Conservation (phyloP, 2,329 filamentous ascomycete genomes). For the Aspergillus clavatus region DNA sequence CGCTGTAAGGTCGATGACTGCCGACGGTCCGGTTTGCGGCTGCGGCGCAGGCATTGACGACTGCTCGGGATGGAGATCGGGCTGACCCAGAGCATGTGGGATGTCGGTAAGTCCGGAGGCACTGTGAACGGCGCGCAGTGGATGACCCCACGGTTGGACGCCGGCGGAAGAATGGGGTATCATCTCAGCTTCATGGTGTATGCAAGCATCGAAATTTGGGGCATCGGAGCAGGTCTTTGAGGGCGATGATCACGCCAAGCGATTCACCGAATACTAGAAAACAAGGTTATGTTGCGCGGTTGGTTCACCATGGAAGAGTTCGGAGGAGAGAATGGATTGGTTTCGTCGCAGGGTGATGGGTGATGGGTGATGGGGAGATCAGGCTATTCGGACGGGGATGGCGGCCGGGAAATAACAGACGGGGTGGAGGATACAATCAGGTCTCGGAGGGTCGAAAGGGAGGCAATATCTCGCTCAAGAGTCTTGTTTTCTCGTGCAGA, state of each 20-base stretch:
- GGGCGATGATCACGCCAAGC: not conserved
- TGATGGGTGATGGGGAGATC: conserved; percentile 1
- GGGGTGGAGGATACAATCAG: not conserved
- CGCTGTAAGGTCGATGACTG: conserved; percentile 36
- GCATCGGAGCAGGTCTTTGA: conserved; percentile 16
- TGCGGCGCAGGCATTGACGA: conserved; percentile 23
- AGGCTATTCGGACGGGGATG: no score
- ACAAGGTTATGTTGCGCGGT: not conserved
- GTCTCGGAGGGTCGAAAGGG: no score
- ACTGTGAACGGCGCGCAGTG: conserved; percentile 29
- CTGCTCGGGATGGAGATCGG: conserved; percentile 23
- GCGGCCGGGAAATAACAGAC: no score
- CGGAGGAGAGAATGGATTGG: not conserved
- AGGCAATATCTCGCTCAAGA: no score
- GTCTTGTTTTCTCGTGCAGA: no score
- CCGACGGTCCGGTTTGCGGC: conserved; percentile 23
- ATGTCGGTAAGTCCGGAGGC: conserved; percentile 25
- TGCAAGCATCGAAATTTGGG: conserved; percentile 18
- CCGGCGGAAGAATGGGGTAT: conserved; percentile 39
- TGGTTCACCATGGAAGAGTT: not conserved
- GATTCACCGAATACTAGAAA: not conserved
- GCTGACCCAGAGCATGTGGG: conserved; percentile 18
- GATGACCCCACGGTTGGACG: conserved; percentile 36
- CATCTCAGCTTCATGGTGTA: conserved; percentile 39
- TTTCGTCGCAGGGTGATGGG: not conserved